Conservation (phyloP, 805 yeast genomes). For the Wickerhamomyces silvicola region DNA sequence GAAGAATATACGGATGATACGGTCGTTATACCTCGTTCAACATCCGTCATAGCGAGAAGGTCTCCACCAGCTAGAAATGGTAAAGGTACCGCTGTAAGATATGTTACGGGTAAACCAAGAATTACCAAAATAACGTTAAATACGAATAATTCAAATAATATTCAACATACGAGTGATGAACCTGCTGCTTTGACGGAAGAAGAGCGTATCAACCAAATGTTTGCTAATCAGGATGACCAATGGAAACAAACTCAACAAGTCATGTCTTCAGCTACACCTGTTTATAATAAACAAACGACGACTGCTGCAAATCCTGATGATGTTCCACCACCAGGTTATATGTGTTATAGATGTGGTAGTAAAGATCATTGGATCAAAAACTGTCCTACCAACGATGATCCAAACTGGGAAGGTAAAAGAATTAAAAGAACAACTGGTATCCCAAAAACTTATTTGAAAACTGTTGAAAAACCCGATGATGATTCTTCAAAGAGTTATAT, state of each 20-base stretch:
- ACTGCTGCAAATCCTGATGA: conserved; percentile 43
- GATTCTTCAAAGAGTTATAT: conserved; percentile 55
- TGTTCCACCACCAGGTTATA: conserved; percentile 90
- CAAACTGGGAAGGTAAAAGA: conserved; percentile 87
- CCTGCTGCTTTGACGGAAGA: conserved; percentile 62
- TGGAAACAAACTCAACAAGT: conserved; percentile 94
- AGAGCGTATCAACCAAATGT: conserved; percentile 84
- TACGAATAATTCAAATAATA: conserved; percentile 6
- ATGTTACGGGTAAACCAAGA: conserved; percentile 66
- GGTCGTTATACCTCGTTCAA: conserved; percentile 83
- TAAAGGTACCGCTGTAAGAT: conserved; percentile 55
- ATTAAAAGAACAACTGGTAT: conserved; percentile 95
- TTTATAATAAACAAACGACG: conserved; percentile 45
- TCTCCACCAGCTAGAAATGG: conserved; percentile 53
- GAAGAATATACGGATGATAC: conserved; percentile 85
- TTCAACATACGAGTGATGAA: conserved; percentile 17
- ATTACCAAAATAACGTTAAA: conserved; percentile 28
- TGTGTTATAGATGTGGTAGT: conserved; percentile 94
- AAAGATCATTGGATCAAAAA: conserved; percentile 94
- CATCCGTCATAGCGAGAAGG: conserved; percentile 74
- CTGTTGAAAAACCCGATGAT: conserved; percentile 76
- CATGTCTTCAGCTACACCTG: conserved; percentile 79
- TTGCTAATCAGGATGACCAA: conserved; percentile 85
- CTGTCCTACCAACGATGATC: conserved; percentile 92
- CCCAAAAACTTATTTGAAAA: conserved; percentile 85